Base-by-base conservation (phyloP, 1,284 basidiomycete genomes). In the Marasmius fiardii region DNA sequence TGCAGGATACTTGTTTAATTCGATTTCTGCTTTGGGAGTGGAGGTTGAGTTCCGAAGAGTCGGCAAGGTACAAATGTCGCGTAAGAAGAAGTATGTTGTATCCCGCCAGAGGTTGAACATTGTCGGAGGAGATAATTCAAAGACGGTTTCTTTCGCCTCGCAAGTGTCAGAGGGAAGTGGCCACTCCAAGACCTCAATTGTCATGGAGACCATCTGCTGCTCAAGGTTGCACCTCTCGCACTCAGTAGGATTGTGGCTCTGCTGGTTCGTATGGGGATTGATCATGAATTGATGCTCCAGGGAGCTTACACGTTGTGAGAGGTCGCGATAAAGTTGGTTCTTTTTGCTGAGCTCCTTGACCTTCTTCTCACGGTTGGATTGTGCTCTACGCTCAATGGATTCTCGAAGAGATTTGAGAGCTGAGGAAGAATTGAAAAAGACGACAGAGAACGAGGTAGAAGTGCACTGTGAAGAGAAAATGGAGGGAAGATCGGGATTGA, bases 171-270 rank as follows among this genome's bases (percentile, higher is more conserved):
- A 33, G 0, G 81, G 78, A 31, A 83, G 61, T 0, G 80, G 80
- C 81, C 79, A 81, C 51, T 83, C 81, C 44, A 78, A 65, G 3
- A 77, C 60, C 0, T 43, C 2, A 37, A 83, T 80, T 0, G 39
- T 10, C 62, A 81, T 60, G 0, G 7, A 35, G 0, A 20, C 26
- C 0, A 66, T 63, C 43, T 64, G 12, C 1, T 43, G 33, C 34
- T 69, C 53, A 2, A 71, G 58, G 1, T 2, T 1, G 54, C 80
- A 82, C 52, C 68, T 76, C 0, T 0, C 7, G 55, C 75, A 74
- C 0, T 18, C n/a, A n/a, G n/a, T 4, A 20, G 8, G 34, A 35
- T 35, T 16, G 16, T 35, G 34, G 34, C 8, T 35, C 34, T 35
- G 8, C 16, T 35, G 34, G 34, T 16, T 16, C 43, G 21, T 5